Conservation (phyloP, 345 rosid species). For the Chamaenerion angustifolium region DNA sequence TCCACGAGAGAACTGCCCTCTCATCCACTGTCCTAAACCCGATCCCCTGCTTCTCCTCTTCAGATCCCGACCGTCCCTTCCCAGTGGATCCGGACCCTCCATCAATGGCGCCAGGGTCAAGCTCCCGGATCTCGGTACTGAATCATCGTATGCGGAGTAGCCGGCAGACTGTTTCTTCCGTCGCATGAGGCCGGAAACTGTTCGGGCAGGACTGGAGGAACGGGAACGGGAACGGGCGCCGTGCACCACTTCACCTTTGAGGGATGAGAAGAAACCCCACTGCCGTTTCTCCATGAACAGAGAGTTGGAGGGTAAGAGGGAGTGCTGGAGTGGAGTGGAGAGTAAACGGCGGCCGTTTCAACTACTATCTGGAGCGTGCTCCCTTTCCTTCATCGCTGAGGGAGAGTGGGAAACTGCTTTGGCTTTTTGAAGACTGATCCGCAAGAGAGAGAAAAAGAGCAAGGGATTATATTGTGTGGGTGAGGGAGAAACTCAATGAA, state of each 20-base stretch:
- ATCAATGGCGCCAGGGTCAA: constrained; percentile 26
- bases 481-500: too few relatives aligned
- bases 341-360: too few relatives aligned
- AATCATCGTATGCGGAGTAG: background rate
- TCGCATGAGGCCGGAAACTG: constrained; percentile 13
- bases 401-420: too few relatives aligned
- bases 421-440: background rate
- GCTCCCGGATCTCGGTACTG: constrained; percentile 16
- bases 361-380: too few relatives aligned
- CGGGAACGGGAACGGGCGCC: constrained; percentile 17
- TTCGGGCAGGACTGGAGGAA: constrained; percentile 10
- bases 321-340: too few relatives aligned
- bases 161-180: constrained; percentile 6
- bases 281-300: background rate
- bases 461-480: too few relatives aligned
- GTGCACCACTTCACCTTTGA: constrained; percentile 16
- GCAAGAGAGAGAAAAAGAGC: too few relatives aligned
- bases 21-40: constrained; percentile 76
- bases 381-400: too few relatives aligned
- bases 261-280: constrained; percentile 21
- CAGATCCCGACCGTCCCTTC: constrained; percentile 10
- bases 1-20: constrained; percentile 54
- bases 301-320: too few relatives aligned
- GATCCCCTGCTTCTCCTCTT: constrained; percentile 22
- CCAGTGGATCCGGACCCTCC: constrained; percentile 33